Evolutionary conservation across 352 stramenopile species (phyloP).

Genomic region (Stephanocyclus meneghinianus): DNA sequence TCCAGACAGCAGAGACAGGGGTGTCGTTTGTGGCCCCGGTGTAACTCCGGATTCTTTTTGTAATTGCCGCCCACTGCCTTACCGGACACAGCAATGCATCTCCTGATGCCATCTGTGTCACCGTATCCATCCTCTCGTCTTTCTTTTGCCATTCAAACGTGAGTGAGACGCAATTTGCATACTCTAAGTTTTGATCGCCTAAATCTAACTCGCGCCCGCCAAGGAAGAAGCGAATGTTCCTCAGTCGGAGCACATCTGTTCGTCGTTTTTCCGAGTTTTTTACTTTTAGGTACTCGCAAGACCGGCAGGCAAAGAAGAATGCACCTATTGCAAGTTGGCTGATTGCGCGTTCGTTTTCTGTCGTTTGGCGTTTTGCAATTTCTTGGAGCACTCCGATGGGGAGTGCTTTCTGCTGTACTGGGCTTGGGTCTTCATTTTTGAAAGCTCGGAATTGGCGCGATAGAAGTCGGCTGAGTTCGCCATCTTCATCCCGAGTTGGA

Average conservation of each 20-base stretch:
- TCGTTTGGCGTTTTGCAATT: neutral
- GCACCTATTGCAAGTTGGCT: neutral
- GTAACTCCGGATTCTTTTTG: conserved; percentile 5
- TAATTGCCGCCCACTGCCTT: neutral
- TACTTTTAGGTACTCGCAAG: conserved; percentile 16
- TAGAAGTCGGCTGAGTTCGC: conserved; percentile 10
- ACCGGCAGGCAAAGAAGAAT: conserved; percentile 2
- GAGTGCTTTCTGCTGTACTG: conserved; percentile 11
- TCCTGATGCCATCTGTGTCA: neutral
- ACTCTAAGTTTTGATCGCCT: neutral
- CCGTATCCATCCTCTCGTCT: conserved; percentile 2
- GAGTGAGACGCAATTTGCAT: conserved; percentile 6
- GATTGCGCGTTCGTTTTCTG: neutral
- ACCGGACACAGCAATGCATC: conserved; percentile 4
- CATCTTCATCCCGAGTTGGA: conserved; percentile 10
- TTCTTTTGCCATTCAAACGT: conserved; percentile 23
- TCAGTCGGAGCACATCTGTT: conserved; percentile 5
- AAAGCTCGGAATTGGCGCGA: conserved; percentile 4
- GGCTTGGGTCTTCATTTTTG: neutral
- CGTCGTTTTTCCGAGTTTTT: neutral
- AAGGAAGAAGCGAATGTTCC: conserved; percentile 7
- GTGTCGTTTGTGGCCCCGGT: neutral
- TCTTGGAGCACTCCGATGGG: neutral
- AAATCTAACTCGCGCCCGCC: too few species aligned
- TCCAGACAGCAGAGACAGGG: conserved; percentile 8